A percentile compares a stretch with the other conserved stretches of the same genome.
Evolutionary conservation across 2,329 filamentous ascomycete genomes (phyloP).

Genomic region (Huntiella bhutanensis): DNA sequence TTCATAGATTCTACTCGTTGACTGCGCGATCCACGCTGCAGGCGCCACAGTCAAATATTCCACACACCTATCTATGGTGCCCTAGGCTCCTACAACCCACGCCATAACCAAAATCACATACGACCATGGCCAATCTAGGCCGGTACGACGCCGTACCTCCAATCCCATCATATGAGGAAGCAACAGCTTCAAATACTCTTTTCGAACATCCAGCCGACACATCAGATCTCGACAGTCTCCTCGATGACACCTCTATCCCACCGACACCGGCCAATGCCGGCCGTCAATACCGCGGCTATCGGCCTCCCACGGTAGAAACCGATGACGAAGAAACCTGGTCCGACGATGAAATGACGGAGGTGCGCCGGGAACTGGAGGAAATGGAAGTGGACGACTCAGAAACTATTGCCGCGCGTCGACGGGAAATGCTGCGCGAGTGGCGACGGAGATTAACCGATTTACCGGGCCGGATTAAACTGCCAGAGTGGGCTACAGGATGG

Average conservation of each 20-base stretch:
- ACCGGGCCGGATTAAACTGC: constrained; percentile 31
- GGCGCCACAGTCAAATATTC: too few relatives aligned
- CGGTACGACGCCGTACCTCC: constrained; percentile 15
- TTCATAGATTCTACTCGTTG: too few relatives aligned
- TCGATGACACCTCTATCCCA: constrained; percentile 28
- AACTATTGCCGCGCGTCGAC: constrained; percentile 24
- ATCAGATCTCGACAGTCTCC: constrained; percentile 54
- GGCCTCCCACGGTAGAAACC: constrained; percentile 59
- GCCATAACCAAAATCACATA: too few relatives aligned
- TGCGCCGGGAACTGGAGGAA: constrained; percentile 72
- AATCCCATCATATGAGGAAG: constrained; percentile 15
- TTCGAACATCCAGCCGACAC: constrained; percentile 5
- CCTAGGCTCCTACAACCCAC: too few relatives aligned
- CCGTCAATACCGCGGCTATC: constrained; percentile 41
- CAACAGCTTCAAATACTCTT: constrained; percentile 12
- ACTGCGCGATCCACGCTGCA: too few relatives aligned
- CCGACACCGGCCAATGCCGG: constrained; percentile 19
- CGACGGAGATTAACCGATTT: constrained; percentile 7
- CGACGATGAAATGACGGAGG: constrained; percentile 39
- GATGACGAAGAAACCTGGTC: constrained; percentile 47
- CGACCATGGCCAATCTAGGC: constrained; percentile 9
- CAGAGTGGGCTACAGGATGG: constrained; percentile 37
- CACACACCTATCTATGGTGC: too few relatives aligned
- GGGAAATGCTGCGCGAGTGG: constrained; percentile 19
- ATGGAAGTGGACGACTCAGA: constrained; percentile 74